phyloP scores from a whole-genome alignment of 805 yeast genomes.

The Starmerella bombicola region DNA sequence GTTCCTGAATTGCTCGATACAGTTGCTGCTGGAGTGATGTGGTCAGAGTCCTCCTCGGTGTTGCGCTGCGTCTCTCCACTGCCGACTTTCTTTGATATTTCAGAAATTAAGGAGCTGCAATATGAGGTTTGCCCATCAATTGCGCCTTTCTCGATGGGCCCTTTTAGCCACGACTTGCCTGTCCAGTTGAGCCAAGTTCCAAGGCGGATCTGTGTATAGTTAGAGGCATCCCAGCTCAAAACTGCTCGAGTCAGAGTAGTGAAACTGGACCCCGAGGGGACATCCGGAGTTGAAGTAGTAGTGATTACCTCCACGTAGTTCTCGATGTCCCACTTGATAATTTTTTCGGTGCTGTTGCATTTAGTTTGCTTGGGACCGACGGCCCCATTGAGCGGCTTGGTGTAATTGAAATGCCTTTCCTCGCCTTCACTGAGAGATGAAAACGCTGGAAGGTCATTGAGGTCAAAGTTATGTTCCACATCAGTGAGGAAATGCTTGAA shows the following conservation, averaged over 20 bases:
- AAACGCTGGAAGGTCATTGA: conserved; percentile 21
- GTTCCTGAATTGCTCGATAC: background rate
- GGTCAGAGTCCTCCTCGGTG: conserved; percentile 1
- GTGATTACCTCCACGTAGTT: conserved; percentile 48
- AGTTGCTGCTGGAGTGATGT: conserved; percentile 8
- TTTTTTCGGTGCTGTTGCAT: conserved; percentile 54
- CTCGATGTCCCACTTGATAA: conserved; percentile 43
- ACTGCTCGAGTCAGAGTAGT: conserved; percentile 34
- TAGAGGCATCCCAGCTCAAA: conserved; percentile 57
- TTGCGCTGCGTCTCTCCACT: background rate
- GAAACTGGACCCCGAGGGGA: conserved; percentile 82
- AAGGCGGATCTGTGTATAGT: conserved; percentile 57
- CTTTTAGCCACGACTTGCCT: conserved; percentile 83
- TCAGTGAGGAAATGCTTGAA: conserved; percentile 31
- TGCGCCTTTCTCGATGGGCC: conserved; percentile 77
- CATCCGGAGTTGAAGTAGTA: conserved; percentile 74
- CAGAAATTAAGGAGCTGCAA: conserved; percentile 38
- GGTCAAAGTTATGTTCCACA: conserved; percentile 27
- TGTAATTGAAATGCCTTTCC: conserved; percentile 44
- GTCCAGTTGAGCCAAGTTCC: conserved; percentile 66
- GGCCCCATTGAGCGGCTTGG: conserved; percentile 62
- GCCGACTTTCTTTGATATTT: conserved; percentile 24
- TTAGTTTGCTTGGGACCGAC: conserved; percentile 90
- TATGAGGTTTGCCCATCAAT: conserved; percentile 63
- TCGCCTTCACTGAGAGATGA: conserved; percentile 23